Evolutionary conservation across 345 rosid species (phyloP).

Genomic region (Litchi chinensis): DNA sequence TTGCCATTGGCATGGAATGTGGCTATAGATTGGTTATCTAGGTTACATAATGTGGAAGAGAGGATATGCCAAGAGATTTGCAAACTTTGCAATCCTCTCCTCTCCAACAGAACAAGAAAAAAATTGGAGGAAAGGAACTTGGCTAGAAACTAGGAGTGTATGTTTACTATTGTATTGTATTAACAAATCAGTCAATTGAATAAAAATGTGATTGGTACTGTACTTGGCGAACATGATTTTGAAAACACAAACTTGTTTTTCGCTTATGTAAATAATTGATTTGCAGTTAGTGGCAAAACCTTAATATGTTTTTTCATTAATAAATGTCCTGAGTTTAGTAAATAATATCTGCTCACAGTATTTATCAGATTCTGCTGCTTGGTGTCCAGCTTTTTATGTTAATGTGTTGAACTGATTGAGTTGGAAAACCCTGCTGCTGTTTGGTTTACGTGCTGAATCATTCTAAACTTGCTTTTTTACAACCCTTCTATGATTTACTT

Average conservation of each 20-base stretch:
- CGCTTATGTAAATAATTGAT: not conserved
- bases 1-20: not conserved
- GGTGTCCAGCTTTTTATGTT: not conserved
- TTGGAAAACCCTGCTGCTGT: not conserved
- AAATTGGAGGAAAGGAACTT: not conserved
- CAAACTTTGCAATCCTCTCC: not conserved
- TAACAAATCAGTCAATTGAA: not conserved
- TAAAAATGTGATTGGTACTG: not conserved
- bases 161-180: not conserved
- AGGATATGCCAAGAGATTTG: not conserved
- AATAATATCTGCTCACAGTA: not conserved
- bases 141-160: not conserved
- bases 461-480: not conserved
- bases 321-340: not conserved
- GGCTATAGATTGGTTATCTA: not conserved
- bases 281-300: not conserved
- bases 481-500: not conserved
- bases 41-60: too few relatives aligned
- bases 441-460: not conserved
- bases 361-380: not conserved
- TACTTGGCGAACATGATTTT: not conserved
- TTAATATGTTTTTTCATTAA: not conserved
- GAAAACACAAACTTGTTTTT: not conserved
- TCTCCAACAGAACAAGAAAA: not conserved
- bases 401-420: not conserved